Percentiles rank a stretch among this genome's conserved stretches.
These are phyloP conservation scores for Picea engelmannii DNA, from an alignment of 83 land plant species.

Conservation along the genomic window DNA sequence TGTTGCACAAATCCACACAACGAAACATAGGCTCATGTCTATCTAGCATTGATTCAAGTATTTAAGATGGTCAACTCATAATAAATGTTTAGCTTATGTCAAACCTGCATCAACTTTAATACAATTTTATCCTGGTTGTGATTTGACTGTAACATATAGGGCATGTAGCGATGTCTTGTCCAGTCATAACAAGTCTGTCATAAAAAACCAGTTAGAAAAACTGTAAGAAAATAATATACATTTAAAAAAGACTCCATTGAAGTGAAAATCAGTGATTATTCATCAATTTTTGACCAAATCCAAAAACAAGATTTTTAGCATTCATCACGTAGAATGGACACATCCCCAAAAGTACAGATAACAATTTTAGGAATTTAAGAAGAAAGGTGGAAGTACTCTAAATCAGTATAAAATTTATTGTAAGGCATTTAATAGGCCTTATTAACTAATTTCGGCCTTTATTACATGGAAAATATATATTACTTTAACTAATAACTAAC, in stretches of 20 bases:
- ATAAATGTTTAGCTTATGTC: background rate
- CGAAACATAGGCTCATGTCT: background rate
- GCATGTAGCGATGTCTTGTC: conserved; percentile 31
- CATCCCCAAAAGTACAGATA: conserved; percentile 24
- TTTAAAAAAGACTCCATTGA: background rate
- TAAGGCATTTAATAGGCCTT: too few relatives aligned
- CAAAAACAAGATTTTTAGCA: conserved; percentile 51
- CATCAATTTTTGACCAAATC: conserved; percentile 38
- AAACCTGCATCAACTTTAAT: conserved; percentile 11
- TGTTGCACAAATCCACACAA: background rate
- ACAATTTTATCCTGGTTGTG: conserved; percentile 48
- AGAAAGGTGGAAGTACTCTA: background rate
- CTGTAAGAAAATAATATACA: background rate
- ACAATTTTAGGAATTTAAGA: background rate
- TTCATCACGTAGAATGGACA: conserved; percentile 52
- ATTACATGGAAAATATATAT: too few relatives aligned
- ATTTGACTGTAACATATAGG: conserved; percentile 52
- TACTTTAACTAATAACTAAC: too few relatives aligned
- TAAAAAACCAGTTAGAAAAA: background rate
- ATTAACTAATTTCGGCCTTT: too few relatives aligned
- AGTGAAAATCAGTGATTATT: background rate
- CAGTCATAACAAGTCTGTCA: conserved; percentile 48
- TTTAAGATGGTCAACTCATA: background rate
- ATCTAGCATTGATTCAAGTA: background rate
- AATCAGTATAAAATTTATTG: background rate